Conservation (phyloP, 352 stramenopile genomes). For the Nothophytophthora sp. region DNA sequence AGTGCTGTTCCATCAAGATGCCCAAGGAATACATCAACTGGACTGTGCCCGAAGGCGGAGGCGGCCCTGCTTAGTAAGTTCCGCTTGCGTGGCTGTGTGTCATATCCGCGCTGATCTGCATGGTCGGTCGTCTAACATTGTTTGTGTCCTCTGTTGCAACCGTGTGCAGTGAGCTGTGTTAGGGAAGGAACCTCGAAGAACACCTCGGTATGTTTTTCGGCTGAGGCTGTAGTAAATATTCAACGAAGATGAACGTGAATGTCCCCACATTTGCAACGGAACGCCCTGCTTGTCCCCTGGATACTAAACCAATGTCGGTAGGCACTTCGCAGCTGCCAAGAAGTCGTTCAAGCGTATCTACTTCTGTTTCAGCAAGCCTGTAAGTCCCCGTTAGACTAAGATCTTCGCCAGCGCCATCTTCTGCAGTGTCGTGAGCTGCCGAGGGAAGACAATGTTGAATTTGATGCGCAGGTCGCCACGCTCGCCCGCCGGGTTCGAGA, state of each 20-base stretch:
- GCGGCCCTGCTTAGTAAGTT: slow-evolving; percentile 98
- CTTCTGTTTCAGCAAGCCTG: too few relatives aligned
- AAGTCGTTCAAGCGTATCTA: too few relatives aligned
- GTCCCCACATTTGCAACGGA: too few relatives aligned
- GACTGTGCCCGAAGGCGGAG: slow-evolving; percentile 98
- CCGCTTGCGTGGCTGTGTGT: slow-evolving; percentile 2
- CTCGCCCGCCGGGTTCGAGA: slow-evolving; percentile 48
- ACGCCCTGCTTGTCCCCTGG: too few relatives aligned
- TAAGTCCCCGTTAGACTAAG: slow-evolving; percentile 70
- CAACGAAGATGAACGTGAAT: too few relatives aligned
- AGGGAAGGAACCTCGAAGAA: slow-evolving; percentile 24
- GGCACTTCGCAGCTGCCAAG: too few relatives aligned
- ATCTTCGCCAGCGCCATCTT: slow-evolving; percentile 88
- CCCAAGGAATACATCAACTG: slow-evolving; percentile 99
- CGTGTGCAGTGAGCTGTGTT: slow-evolving; percentile 68
- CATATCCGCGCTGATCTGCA: background rate
- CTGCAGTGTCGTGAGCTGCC: slow-evolving; percentile 91
- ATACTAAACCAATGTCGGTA: slow-evolving; percentile 18
- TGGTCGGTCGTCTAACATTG: slow-evolving; percentile 25
- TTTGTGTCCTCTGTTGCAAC: slow-evolving; percentile 19
- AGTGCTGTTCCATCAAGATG: slow-evolving; percentile 99
- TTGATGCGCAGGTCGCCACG: slow-evolving; percentile 95
- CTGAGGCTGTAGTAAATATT: slow-evolving; percentile 37
- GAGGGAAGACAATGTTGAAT: slow-evolving; percentile 96
- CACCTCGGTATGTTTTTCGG: slow-evolving; percentile 11